phyloP scores from a whole-genome alignment of 441 rosid species.

The Populus hybrid region DNA sequence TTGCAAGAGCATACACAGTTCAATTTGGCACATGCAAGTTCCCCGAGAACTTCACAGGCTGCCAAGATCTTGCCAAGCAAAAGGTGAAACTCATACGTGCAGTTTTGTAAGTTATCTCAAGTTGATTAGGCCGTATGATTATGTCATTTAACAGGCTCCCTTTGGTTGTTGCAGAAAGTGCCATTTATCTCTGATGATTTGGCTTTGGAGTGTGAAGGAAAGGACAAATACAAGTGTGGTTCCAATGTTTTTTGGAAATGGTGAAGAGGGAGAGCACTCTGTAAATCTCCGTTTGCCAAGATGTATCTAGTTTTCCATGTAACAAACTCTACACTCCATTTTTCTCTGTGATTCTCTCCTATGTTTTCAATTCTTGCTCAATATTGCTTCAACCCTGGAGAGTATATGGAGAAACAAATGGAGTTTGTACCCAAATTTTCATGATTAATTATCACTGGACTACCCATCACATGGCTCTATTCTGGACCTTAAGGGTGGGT shows the following conservation, averaged over 20 bases:
- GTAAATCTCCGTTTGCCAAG: constrained; percentile 8
- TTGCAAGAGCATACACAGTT: constrained; percentile 91
- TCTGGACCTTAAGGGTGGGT: neutral
- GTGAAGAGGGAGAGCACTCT: constrained; percentile 36
- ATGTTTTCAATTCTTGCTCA: neutral
- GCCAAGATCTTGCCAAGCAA: constrained; percentile 98
- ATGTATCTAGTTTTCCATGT: constrained; percentile 31
- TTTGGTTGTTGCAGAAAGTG: constrained; percentile 64
- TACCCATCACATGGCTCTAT: neutral
- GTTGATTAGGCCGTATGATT: neutral
- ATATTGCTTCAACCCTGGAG: neutral
- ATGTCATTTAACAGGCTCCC: neutral
- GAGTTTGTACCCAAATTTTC: neutral
- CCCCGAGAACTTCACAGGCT: constrained; percentile 97
- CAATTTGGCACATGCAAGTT: constrained; percentile 89
- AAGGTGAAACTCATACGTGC: constrained; percentile 43
- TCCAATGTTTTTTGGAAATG: constrained; percentile 99
- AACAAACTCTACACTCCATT: constrained; percentile 18
- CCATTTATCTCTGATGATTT: constrained; percentile 77
- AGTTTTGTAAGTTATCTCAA: neutral
- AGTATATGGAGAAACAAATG: neutral
- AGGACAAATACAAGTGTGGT: constrained; percentile 93
- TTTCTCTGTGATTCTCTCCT: neutral
- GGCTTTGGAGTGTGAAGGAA: constrained; percentile 83
- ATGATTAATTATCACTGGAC: neutral